Percentiles rank a stretch among this genome's conserved stretches.
phyloP scores from a whole-genome alignment of 2,329 filamentous ascomycete species.

The Ascocoryne sarcoides region DNA sequence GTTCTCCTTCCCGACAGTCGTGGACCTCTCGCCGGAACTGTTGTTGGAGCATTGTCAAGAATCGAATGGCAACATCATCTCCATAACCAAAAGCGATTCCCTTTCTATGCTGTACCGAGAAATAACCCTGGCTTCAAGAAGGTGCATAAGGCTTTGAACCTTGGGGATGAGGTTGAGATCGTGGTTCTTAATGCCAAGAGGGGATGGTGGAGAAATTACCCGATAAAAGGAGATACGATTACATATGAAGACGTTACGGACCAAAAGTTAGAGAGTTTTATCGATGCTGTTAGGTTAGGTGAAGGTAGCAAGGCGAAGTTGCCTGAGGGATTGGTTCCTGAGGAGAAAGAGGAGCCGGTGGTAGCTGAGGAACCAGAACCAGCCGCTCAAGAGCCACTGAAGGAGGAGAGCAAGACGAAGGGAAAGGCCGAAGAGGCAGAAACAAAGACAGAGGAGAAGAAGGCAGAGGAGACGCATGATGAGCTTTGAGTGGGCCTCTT shows the following conservation, averaged over 20 bases:
- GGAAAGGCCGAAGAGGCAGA: conserved; percentile 12
- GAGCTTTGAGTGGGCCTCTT: conserved; percentile 15
- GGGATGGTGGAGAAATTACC: conserved; percentile 74
- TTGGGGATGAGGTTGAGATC: conserved; percentile 57
- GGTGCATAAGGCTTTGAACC: conserved; percentile 52
- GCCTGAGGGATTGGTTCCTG: conserved; percentile 48
- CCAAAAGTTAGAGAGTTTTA: conserved; percentile 68
- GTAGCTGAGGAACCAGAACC: conserved; percentile 34
- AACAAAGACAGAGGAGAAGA: conserved; percentile 13
- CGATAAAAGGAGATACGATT: conserved; percentile 10
- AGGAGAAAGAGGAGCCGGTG: conserved; percentile 31
- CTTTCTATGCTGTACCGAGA: conserved; percentile 67
- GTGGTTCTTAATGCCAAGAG: conserved; percentile 79
- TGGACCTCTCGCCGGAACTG: conserved; percentile 38
- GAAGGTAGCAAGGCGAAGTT: conserved; percentile 71
- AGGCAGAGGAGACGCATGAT: conserved; percentile 14
- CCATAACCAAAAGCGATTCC: conserved; percentile 63
- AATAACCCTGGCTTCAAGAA: conserved; percentile 46
- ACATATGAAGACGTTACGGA: conserved; percentile 42
- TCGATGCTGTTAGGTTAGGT: conserved; percentile 84
- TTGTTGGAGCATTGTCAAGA: conserved; percentile 59
- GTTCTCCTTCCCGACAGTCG: conserved; percentile 51
- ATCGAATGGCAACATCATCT: conserved; percentile 67
- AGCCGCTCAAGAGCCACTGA: conserved; percentile 28
- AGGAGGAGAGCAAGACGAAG: no score